A percentile compares a stretch with the other conserved stretches of the same genome.
Conservation (phyloP, 139 green algal genomes). For the Axilococcus clingmanii region DNA sequence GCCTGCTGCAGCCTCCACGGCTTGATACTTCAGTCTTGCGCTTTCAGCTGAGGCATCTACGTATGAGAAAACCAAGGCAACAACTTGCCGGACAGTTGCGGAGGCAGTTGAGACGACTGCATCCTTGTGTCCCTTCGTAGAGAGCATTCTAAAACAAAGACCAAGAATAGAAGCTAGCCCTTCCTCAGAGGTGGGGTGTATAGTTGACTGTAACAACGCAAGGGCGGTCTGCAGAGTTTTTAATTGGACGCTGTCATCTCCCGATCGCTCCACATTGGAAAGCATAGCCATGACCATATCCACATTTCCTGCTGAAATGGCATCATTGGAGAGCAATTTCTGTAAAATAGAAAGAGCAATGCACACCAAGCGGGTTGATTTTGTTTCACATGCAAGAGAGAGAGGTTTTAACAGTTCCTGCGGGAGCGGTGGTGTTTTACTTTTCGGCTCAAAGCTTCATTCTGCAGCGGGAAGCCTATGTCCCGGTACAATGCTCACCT, state of each 20-base stretch:
- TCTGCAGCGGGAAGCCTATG: background rate
- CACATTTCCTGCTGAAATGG: constrained; percentile 34
- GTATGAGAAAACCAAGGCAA: constrained; percentile 71
- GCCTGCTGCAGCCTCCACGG: background rate
- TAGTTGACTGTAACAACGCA: constrained; percentile 64
- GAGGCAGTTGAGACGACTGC: constrained; percentile 62
- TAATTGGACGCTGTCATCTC: constrained; percentile 68
- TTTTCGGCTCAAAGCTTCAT: background rate
- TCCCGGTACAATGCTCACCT: constrained; percentile 20
- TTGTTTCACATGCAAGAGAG: constrained; percentile 61
- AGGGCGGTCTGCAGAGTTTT: constrained; percentile 76
- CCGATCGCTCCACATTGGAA: constrained; percentile 36
- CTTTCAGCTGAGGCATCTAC: constrained; percentile 21
- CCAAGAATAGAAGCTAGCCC: constrained; percentile 46
- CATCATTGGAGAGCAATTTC: constrained; percentile 71
- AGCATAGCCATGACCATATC: constrained; percentile 18
- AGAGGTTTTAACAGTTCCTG: constrained; percentile 78
- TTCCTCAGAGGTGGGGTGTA: constrained; percentile 43
- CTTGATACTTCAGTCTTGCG: constrained; percentile 2
- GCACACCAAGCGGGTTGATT: constrained; percentile 49
- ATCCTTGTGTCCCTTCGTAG: constrained; percentile 29
- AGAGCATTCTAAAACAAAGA: constrained; percentile 43
- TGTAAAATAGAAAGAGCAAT: constrained; percentile 59
- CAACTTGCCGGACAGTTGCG: constrained; percentile 67
- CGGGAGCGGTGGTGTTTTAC: background rate